Evolutionary conservation across 2,329 filamentous ascomycete genomes (phyloP).

Genomic region (Venturia carpophila): DNA sequence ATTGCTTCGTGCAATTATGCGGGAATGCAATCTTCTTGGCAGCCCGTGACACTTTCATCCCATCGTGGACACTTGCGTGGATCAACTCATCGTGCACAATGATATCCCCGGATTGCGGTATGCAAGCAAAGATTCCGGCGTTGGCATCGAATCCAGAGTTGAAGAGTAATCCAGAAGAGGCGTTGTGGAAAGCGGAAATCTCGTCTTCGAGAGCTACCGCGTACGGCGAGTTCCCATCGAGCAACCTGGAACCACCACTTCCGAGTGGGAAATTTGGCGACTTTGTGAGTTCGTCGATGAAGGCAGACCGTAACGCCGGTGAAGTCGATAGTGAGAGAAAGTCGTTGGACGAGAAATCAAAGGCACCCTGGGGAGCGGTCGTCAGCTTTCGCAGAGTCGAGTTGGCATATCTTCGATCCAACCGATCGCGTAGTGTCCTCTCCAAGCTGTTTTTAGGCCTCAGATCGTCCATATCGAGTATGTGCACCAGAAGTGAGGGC

Average conservation of each 20-base stretch:
- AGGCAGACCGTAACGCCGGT: constrained; percentile 39
- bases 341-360: constrained; percentile 60
- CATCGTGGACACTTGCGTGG: constrained; percentile 72
- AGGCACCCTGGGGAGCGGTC: constrained; percentile 32
- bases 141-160: constrained; percentile 49
- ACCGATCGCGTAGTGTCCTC: constrained; percentile 24
- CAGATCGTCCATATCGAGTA: constrained; percentile 14
- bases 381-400: constrained; percentile 42
- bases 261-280: constrained; percentile 39
- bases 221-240: constrained; percentile 58
- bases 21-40: constrained; percentile 42
- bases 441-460: constrained; percentile 20
- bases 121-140: constrained; percentile 39
- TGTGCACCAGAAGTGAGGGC: background rate
- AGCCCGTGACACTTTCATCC: constrained; percentile 59
- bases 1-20: constrained; percentile 46
- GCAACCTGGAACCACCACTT: constrained; percentile 52
- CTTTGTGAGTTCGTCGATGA: constrained; percentile 39
- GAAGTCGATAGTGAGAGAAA: constrained; percentile 52
- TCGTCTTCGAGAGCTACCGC: constrained; percentile 50
- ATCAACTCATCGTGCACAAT: constrained; percentile 69
- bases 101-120: constrained; percentile 40
- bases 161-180: constrained; percentile 50
- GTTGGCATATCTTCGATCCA: constrained; percentile 36
- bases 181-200: constrained; percentile 54